Evolutionary conservation across 2,329 filamentous ascomycete genomes (phyloP).

Genomic region (Diaporthe citri): DNA sequence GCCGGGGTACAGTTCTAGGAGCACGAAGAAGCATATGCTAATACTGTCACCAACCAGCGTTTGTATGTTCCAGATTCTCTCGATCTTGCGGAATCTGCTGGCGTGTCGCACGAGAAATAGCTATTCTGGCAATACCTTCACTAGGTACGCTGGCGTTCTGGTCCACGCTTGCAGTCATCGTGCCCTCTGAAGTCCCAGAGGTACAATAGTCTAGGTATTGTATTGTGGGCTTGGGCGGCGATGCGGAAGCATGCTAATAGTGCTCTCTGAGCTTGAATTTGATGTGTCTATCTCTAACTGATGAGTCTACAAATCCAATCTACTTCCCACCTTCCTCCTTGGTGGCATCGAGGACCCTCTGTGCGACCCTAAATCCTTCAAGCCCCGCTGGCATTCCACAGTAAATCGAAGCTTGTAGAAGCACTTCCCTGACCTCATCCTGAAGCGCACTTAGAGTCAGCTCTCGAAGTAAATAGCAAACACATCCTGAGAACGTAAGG

Average conservation of each 20-base stretch:
- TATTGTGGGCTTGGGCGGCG: not conserved
- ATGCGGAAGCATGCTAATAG: not conserved
- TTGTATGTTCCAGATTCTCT: not conserved
- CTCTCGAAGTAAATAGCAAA: too few species aligned
- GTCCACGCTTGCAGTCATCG: not conserved
- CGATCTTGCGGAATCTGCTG: too few species aligned
- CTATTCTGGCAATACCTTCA: not conserved
- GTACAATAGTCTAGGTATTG: not conserved
- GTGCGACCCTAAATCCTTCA: conserved; percentile 53
- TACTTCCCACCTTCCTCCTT: conserved; percentile 47
- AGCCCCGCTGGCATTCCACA: conserved; percentile 59
- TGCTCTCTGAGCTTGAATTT: not conserved
- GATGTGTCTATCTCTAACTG: not conserved
- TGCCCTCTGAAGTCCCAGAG: not conserved
- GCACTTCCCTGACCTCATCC: conserved; percentile 72
- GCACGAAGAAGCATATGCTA: not conserved
- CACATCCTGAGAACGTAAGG: not conserved
- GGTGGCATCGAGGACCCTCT: conserved; percentile 49
- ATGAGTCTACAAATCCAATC: not conserved
- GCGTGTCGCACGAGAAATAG: not conserved
- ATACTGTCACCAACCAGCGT: not conserved
- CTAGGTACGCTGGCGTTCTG: not conserved
- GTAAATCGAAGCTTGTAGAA: conserved; percentile 60
- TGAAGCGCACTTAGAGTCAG: not conserved
- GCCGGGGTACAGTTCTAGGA: not conserved